These are phyloP conservation scores for Calonectria montana DNA, from an alignment of 2,329 filamentous ascomycete species.

Conservation along the genomic window DNA sequence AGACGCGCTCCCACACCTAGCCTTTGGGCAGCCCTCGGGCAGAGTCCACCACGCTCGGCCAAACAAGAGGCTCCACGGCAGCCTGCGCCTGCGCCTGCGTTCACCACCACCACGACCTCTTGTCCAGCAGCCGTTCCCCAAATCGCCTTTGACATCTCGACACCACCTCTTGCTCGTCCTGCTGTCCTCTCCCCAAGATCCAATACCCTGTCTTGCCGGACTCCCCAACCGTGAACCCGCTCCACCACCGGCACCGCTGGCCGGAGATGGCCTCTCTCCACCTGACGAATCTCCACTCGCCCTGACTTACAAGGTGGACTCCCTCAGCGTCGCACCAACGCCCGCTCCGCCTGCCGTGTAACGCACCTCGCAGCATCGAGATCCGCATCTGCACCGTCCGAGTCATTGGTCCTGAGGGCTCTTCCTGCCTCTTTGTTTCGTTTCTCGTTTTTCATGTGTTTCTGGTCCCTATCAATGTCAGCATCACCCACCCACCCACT, in stretches of 20 bases:
- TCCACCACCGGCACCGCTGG: slow-evolving; percentile 14
- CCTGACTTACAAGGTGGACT: not conserved
- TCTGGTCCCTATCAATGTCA: not conserved
- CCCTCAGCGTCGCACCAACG: slow-evolving; percentile 21
- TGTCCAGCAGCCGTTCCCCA: not conserved
- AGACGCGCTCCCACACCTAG: not conserved
- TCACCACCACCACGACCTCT: slow-evolving; percentile 8
- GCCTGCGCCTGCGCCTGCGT: slow-evolving; percentile 2
- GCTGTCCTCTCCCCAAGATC: not conserved
- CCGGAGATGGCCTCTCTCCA: slow-evolving; percentile 10
- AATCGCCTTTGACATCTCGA: not conserved
- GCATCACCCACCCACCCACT: not conserved
- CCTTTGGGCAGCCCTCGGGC: slow-evolving; percentile 9
- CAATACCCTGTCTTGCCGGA: slow-evolving; percentile 16
- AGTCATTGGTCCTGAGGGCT: slow-evolving; percentile 16
- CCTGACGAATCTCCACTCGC: slow-evolving; percentile 1
- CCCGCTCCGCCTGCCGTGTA: slow-evolving; percentile 33
- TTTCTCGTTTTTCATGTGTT: not conserved
- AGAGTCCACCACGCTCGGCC: not conserved
- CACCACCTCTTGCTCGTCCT: not conserved
- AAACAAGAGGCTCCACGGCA: slow-evolving; percentile 8
- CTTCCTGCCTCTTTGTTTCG: not conserved
- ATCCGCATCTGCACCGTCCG: slow-evolving; percentile 38
- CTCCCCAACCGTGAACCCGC: slow-evolving; percentile 15
- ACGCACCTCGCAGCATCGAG: slow-evolving; percentile 40